phyloP scores from a whole-genome alignment of 2,329 filamentous ascomycete genomes.

The Exophiala lecanii-corni region DNA sequence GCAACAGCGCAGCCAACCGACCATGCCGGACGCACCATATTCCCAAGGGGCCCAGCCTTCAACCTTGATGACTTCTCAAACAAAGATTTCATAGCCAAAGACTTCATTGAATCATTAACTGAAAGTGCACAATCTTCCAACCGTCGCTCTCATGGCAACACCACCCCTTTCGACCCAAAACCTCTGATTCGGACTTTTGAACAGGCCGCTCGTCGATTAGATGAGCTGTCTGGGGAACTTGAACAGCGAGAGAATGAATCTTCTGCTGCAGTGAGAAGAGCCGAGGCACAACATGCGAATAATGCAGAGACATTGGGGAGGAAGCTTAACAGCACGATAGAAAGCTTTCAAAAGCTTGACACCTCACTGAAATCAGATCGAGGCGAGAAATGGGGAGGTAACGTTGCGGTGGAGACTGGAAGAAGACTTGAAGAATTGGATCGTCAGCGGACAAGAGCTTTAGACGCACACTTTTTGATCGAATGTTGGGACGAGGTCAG shows the following conservation, averaged over 20 bases:
- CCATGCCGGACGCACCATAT: constrained; percentile 58
- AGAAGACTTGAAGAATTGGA: constrained; percentile 92
- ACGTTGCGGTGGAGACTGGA: constrained; percentile 89
- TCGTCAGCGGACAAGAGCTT: constrained; percentile 78
- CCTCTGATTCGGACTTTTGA: constrained; percentile 95
- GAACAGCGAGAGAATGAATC: constrained; percentile 88
- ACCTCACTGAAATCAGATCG: constrained; percentile 61
- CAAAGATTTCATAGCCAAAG: constrained; percentile 94
- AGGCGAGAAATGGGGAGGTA: constrained; percentile 56
- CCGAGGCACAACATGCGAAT: constrained; percentile 86
- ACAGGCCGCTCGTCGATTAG: constrained; percentile 52
- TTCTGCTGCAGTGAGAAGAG: constrained; percentile 80
- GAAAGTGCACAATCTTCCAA: constrained; percentile 75
- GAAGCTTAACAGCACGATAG: constrained; percentile 88
- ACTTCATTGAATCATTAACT: constrained; percentile 91
- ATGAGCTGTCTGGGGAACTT: constrained; percentile 65
- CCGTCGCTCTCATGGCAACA: constrained; percentile 60
- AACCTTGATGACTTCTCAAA: constrained; percentile 81
- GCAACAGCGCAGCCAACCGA: constrained; percentile 12
- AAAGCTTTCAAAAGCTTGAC: constrained; percentile 86
- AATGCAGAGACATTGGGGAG: constrained; percentile 81
- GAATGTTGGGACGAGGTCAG: constrained; percentile 96
- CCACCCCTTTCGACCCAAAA: constrained; percentile 79
- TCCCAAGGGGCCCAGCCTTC: constrained; percentile 75
- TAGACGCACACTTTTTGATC: constrained; percentile 91